A percentile compares a stretch with the other conserved stretches of the same genome.
phyloP scores from a whole-genome alignment of 2,329 filamentous ascomycete genomes.

The Aspergillus novoparasiticus region DNA sequence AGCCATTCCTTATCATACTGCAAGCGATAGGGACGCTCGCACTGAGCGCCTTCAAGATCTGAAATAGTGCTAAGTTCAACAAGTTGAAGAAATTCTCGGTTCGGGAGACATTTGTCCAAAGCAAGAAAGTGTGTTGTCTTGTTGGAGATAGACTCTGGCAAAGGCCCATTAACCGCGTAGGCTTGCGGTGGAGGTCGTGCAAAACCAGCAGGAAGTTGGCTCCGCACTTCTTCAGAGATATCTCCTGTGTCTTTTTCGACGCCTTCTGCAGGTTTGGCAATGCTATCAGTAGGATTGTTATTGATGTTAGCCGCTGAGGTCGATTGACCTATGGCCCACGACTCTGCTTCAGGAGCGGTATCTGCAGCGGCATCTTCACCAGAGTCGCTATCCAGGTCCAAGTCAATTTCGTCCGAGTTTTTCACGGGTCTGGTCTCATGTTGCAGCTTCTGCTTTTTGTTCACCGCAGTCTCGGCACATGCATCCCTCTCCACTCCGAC shows the following conservation, averaged over 20 bases:
- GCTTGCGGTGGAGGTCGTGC: slow-evolving; percentile 42
- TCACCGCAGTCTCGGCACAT: slow-evolving; percentile 12
- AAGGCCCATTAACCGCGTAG: slow-evolving; percentile 59
- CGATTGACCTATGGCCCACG: background rate
- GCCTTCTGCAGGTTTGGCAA: background rate
- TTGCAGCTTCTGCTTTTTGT: slow-evolving; percentile 26
- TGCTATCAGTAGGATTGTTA: background rate
- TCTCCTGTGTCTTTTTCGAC: slow-evolving; percentile 24
- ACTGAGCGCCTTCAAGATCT: slow-evolving; percentile 21
- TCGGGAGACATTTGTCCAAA: slow-evolving; percentile 84
- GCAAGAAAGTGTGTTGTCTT: slow-evolving; percentile 80
- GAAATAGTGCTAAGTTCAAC: slow-evolving; percentile 61
- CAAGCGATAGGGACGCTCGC: slow-evolving; percentile 59
- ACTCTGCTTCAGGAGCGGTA: slow-evolving; percentile 9
- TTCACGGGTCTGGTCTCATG: slow-evolving; percentile 29
- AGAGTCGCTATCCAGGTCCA: slow-evolving; percentile 33
- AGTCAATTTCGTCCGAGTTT: slow-evolving; percentile 56
- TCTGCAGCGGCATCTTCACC: slow-evolving; percentile 19
- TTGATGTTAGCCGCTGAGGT: background rate
- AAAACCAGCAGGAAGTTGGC: slow-evolving; percentile 77
- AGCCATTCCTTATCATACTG: slow-evolving; percentile 95
- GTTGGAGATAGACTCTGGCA: slow-evolving; percentile 75
- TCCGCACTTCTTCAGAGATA: slow-evolving; percentile 67
- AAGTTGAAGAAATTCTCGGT: slow-evolving; percentile 80
- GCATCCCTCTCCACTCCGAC: slow-evolving; percentile 21